These are phyloP conservation scores for Saraca asoca DNA, from an alignment of 331 rosid species.

Conservation along the genomic window DNA sequence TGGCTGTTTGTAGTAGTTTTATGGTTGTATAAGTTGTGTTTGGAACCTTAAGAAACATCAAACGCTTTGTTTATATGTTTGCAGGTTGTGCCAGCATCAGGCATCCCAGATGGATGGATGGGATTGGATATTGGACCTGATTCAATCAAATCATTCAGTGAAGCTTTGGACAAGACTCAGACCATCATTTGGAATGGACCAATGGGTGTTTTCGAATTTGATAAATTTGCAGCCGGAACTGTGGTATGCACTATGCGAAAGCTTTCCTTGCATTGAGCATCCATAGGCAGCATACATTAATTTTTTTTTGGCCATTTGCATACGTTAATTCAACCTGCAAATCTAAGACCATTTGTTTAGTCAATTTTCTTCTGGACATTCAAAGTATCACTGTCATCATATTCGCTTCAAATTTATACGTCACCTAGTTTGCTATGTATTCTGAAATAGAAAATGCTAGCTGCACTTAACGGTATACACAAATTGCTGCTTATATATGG, in stretches of 20 bases:
- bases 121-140: constrained; percentile 97
- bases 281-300: no score
- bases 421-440: no score
- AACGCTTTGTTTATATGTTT: constrained; percentile 19
- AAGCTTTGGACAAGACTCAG: constrained; percentile 69
- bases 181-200: constrained; percentile 97
- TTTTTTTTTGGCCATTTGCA: no score
- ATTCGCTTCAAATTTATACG: no score
- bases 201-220: constrained; percentile 95
- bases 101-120: constrained; percentile 95
- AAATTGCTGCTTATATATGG: no score
- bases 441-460: no score
- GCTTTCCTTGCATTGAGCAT: neutral
- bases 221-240: constrained; percentile 84
- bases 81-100: constrained; percentile 78
- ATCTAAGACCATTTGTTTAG: neutral
- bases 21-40: neutral
- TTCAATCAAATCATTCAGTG: constrained; percentile 69
- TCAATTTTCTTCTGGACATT: neutral
- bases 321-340: neutral
- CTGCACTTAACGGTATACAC: no score
- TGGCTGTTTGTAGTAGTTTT: neutral
- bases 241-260: constrained; percentile 48
- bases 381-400: no score
- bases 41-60: neutral